phyloP scores from a whole-genome alignment of 352 stramenopile genomes.

The Blastocystis sp. region DNA sequence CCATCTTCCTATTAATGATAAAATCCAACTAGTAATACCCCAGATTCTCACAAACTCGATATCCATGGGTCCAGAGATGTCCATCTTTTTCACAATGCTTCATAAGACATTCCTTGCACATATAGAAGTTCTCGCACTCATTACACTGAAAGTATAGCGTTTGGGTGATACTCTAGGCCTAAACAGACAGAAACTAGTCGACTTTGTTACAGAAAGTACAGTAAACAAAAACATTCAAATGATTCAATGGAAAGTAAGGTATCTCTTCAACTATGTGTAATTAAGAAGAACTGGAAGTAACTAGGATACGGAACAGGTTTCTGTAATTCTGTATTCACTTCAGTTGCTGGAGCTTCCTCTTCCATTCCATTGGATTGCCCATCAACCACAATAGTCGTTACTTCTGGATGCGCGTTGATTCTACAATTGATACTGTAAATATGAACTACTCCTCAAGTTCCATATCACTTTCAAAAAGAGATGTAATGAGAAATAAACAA shows the following conservation, averaged over 20 bases:
- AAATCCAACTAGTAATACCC: background rate
- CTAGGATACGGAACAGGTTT: background rate
- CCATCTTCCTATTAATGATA: background rate
- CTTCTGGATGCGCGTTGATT: too few relatives aligned
- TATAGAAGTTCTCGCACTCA: slow-evolving; percentile 76
- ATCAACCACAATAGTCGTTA: too few relatives aligned
- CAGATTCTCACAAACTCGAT: slow-evolving; percentile 75
- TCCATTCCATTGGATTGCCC: too few relatives aligned
- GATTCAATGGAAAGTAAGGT: slow-evolving; percentile 45
- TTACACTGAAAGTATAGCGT: slow-evolving; percentile 75
- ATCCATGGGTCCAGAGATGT: slow-evolving; percentile 74
- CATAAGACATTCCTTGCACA: slow-evolving; percentile 92
- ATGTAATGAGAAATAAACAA: too few relatives aligned
- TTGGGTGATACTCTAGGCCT: slow-evolving; percentile 73
- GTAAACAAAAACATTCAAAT: background rate
- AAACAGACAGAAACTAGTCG: background rate
- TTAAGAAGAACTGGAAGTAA: background rate
- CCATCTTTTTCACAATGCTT: slow-evolving; percentile 74
- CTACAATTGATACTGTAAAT: too few relatives aligned
- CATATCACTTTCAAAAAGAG: too few relatives aligned
- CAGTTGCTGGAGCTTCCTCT: too few relatives aligned
- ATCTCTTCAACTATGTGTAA: slow-evolving; percentile 24
- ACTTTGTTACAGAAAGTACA: slow-evolving; percentile 22
- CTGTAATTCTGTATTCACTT: too few relatives aligned
- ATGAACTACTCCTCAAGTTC: too few relatives aligned